Conservation (phyloP, 2,329 filamentous ascomycete species). For the Apiospora koreana region DNA sequence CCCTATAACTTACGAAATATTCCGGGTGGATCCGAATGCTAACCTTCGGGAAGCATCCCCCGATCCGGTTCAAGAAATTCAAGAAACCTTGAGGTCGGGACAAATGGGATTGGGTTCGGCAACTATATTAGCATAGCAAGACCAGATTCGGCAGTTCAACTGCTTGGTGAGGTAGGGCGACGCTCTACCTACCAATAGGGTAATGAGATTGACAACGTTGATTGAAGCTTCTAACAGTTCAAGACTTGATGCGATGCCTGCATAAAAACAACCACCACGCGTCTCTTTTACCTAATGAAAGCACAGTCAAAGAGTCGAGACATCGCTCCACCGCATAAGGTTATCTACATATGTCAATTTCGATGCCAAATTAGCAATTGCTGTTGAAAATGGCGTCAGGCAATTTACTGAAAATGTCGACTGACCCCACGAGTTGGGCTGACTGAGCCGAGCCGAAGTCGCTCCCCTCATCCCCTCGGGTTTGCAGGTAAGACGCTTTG, state of each 20-base stretch:
- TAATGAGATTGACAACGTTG: neutral
- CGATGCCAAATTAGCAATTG: neutral
- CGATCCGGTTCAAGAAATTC: neutral
- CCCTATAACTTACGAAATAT: neutral
- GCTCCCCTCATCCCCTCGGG: slow-evolving; percentile 1
- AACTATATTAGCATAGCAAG: neutral
- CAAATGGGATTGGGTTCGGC: neutral
- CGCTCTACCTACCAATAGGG: neutral
- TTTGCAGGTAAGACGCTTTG: neutral
- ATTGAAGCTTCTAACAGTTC: too few species aligned
- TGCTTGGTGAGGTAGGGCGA: neutral
- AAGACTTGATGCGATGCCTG: neutral
- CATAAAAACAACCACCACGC: neutral
- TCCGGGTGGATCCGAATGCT: neutral
- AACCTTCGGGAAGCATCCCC: neutral
- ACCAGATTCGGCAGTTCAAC: neutral
- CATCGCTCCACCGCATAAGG: neutral
- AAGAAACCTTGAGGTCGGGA: neutral
- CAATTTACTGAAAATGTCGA: neutral
- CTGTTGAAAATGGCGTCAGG: neutral
- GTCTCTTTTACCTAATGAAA: neutral
- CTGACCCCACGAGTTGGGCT: slow-evolving; percentile 1
- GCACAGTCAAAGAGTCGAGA: neutral
- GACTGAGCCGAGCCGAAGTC: neutral
- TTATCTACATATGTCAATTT: neutral